Percentiles rank a stretch among this genome's conserved stretches.
Conservation (phyloP, 345 rosid genomes). For the Brassica rapa region DNA sequence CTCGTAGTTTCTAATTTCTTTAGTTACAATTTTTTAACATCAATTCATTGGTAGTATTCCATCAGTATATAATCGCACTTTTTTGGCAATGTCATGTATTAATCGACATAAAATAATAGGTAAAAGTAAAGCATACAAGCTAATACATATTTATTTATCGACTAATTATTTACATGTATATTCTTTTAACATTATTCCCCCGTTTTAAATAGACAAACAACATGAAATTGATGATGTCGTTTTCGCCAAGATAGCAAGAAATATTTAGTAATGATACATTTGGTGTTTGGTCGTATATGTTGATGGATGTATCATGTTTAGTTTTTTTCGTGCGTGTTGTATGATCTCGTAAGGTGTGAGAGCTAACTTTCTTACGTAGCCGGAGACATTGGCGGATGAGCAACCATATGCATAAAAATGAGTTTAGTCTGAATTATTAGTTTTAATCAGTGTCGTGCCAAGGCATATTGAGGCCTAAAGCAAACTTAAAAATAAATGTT, state of each 20-base stretch:
- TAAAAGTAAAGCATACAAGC: neutral
- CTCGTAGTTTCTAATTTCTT: neutral
- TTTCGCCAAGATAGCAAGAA: slow-evolving; percentile 24
- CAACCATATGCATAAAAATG: neutral
- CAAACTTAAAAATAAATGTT: too few species aligned
- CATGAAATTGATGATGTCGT: neutral
- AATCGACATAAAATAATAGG: neutral
- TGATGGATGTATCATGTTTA: slow-evolving; percentile 10
- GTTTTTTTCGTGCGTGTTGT: neutral
- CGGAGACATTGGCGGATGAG: neutral
- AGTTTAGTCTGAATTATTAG: neutral
- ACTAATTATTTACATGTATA: neutral
- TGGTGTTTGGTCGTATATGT: slow-evolving; percentile 17
- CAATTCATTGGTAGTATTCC: neutral
- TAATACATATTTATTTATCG: neutral
- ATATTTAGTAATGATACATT: neutral
- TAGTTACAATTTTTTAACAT: neutral
- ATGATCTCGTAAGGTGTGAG: slow-evolving; percentile 6
- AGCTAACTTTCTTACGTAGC: neutral
- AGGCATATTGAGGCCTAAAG: too few species aligned
- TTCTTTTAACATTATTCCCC: neutral
- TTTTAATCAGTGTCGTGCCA: too few species aligned
- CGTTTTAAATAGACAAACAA: neutral
- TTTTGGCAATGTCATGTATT: neutral
- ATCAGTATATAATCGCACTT: neutral